Evolutionary conservation across 306 rosid species (phyloP).

Genomic region (Ormosia semicastrata): DNA sequence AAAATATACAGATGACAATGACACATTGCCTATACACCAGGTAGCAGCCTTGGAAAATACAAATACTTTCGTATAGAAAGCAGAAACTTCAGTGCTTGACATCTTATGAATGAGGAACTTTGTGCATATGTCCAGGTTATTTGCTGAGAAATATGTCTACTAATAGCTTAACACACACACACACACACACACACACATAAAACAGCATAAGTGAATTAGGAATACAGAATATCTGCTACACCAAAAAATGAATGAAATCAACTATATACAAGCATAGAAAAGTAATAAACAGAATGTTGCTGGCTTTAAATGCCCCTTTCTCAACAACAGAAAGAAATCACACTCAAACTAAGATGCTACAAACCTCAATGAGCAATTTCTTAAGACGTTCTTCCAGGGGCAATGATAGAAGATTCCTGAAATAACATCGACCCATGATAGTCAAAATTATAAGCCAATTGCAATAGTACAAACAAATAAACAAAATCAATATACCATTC

Average conservation of each 20-base stretch:
- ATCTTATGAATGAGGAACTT: constrained; percentile 15
- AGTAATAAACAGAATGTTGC: background rate
- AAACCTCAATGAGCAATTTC: constrained; percentile 72
- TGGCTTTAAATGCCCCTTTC: constrained; percentile 5
- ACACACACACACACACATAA: background rate
- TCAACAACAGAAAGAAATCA: constrained; percentile 11
- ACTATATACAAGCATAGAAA: constrained; percentile 10
- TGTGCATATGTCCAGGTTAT: background rate
- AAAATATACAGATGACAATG: background rate
- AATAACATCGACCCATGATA: constrained; percentile 16
- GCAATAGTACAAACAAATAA: constrained; percentile 2
- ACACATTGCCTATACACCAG: background rate
- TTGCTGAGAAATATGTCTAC: background rate
- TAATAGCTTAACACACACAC: background rate
- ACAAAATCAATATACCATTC: background rate
- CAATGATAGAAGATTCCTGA: constrained; percentile 68
- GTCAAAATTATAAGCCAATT: background rate
- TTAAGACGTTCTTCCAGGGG: constrained; percentile 79
- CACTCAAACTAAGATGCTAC: constrained; percentile 39
- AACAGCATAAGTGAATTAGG: background rate
- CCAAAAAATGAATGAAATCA: constrained; percentile 11
- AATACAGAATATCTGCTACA: constrained; percentile 2
- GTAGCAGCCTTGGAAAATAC: constrained; percentile 12
- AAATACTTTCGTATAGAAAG: background rate
- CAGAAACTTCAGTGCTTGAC: constrained; percentile 6